Evolutionary conservation across 2,329 filamentous ascomycete species (phyloP), one percentile per base, ranked within the genome.

Genomic region (Fusarium sublunatum): DNA sequence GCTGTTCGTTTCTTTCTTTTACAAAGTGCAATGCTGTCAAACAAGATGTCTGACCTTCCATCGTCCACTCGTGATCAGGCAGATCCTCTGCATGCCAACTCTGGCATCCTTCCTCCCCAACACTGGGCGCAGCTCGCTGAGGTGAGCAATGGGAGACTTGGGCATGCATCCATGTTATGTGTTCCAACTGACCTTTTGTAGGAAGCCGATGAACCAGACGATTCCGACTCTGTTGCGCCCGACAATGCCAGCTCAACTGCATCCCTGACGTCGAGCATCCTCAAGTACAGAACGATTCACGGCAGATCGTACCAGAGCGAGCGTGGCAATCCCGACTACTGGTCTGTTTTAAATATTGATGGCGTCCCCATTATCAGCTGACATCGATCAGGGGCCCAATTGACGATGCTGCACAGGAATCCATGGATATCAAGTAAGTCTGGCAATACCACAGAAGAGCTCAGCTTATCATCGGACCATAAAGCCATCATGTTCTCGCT

Each of bases 351-450:
- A 2, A 11, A 1, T 2, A 1, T 2, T 8, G 3, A 25, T 13
- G 11, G 10, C 6, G 12, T 3, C 8, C 4, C 1, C 5, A 3
- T 4, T 9, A 1, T 8, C 2, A 9, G 11, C 45, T 59, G 22
- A 59, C 19, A 5, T 0, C 2, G 2, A 6, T 5, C 11, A 58
- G 53, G 45, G 53, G 45, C 0, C 55, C 55, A 2, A 52, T 52
- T 1, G 55, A 58, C 12, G 34, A 51, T 2, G 32, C 45, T 1
- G 25, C 24, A 1, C 34, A 40, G 13, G 55, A 52, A 22, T 45
- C 25, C 0, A 58, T 58, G 53, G 55, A 58, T 1, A 58, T 58
- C 7, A 52, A 58, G 55, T 52, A 2, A 12, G 45, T n/a, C 7
- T n/a, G 3, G 2, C 6, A 2, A 10, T 3, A 1, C 12, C 19